These are phyloP conservation scores for Plasmodium inui DNA, from an alignment of 169 alveolate genomes.

Conservation along the genomic window DNA sequence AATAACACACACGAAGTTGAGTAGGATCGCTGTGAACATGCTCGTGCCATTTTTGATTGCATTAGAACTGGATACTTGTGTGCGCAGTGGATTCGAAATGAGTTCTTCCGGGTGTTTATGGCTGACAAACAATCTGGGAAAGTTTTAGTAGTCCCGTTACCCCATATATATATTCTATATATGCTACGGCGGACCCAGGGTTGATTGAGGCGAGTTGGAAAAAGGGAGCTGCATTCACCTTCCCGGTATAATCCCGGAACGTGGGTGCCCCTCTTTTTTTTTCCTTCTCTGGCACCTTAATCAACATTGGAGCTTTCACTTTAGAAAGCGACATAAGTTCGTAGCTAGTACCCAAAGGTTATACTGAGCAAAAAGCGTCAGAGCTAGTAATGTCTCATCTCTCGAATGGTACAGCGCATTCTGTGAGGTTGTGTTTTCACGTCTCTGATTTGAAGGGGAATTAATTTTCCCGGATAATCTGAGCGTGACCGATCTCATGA, in stretches of 20 bases:
- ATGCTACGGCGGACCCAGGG: constrained; percentile 7
- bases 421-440: no score
- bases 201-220: neutral
- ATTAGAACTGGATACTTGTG: neutral
- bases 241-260: neutral
- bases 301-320: neutral
- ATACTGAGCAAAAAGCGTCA: neutral
- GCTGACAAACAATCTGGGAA: constrained; percentile 8
- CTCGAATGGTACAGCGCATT: no score
- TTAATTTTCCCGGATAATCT: no score
- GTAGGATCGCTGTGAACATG: neutral
- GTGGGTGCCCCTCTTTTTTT: neutral
- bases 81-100: neutral
- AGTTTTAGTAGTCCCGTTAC: neutral
- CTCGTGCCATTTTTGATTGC: neutral
- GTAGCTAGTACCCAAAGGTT: constrained; percentile 3
- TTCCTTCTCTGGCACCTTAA: neutral
- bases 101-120: neutral
- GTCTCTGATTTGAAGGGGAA: no score
- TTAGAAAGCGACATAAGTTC: neutral
- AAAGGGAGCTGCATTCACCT: neutral
- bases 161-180: neutral
- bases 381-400: neutral
- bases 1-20: neutral
- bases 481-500: no score